Base-by-base conservation (phyloP, 1,284 basidiomycete species). In the Xerocomus amazonicus region DNA sequence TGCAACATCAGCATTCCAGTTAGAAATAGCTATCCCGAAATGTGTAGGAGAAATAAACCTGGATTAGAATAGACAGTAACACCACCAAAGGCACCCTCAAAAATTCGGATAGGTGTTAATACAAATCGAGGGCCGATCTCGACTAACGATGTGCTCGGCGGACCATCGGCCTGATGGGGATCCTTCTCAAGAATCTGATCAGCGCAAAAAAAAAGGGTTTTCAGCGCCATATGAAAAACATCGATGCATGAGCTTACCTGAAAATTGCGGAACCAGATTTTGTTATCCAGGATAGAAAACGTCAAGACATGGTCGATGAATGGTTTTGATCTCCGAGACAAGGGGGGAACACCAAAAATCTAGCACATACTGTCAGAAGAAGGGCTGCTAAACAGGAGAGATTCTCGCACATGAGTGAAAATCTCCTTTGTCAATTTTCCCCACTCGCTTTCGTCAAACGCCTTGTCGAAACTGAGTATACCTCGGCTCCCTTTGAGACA, bases 211-310 rank as follows among this genome's bases (percentile, higher is more conserved):
- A 40, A 33, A 47, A 56, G 19, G 19, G 19, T 23, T 41, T 51
- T 34, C n/a, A 45, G 36, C 7, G 39, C 31, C 26, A 29, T 35
- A 23, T 23, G 5, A 19, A 28, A 10, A 9, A 46, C 17, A 34
- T 48, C 33, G 47, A 9, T 17, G 23, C 23, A 27, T 17, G 23
- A 17, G 43, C 67, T 72, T 56, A 90, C 90, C 79, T 99, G 96
- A 75, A 90, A 99, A 72, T 98, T 98, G 57, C 97, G 84, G 79
- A 99, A 98, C 97, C 97, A 99, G 58, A 99, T 92, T 69, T 97
- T 98, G 67, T 83, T 82, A 75, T 99, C 97, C 37, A 97, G 79
- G 46, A 99, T 80, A 17, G 94, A 97, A 71, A 99, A 99, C 39
- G 92, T 92, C 56, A 99, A 80, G 62, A 99, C 85, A 66, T 99